These are phyloP conservation scores for Lecanicillium sp. DNA, from an alignment of 2,329 filamentous ascomycete genomes.

Conservation along the genomic window DNA sequence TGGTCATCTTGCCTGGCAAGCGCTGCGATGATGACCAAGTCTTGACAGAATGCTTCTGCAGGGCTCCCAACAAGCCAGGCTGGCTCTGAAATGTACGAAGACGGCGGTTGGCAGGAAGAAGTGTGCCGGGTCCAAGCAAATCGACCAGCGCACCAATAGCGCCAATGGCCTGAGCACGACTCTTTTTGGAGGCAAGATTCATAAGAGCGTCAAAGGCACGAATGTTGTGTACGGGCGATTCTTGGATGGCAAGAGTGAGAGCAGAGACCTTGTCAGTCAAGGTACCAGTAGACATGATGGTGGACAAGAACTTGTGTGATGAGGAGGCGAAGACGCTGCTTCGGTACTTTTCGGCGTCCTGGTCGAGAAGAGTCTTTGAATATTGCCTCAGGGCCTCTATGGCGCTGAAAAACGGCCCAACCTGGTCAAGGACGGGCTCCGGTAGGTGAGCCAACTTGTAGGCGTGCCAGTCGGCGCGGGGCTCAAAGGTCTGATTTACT, in stretches of 20 bases:
- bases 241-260: constrained; percentile 86
- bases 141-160: constrained; percentile 92
- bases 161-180: constrained; percentile 82
- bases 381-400: constrained; percentile 54
- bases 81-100: constrained; percentile 73
- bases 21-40: constrained; percentile 61
- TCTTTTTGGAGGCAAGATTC: constrained; percentile 81
- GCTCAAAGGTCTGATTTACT: constrained; percentile 42
- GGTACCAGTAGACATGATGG: constrained; percentile 94
- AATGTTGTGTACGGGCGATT: constrained; percentile 88
- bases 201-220: constrained; percentile 83
- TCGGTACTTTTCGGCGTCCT: constrained; percentile 69
- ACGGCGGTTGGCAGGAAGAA: constrained; percentile 76
- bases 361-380: constrained; percentile 65
- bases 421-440: constrained; percentile 33
- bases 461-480: constrained; percentile 49
- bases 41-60: constrained; percentile 51
- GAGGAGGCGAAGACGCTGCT: constrained; percentile 70
- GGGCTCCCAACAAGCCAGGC: constrained; percentile 61
- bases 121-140: constrained; percentile 78
- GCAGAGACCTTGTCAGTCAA: constrained; percentile 95
- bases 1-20: constrained; percentile 65
- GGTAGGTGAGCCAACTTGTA: constrained; percentile 35
- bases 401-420: constrained; percentile 31
- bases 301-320: constrained; percentile 91